phyloP scores from a whole-genome alignment of 2,329 filamentous ascomycete genomes.

The Cryphonectria nitschkei region DNA sequence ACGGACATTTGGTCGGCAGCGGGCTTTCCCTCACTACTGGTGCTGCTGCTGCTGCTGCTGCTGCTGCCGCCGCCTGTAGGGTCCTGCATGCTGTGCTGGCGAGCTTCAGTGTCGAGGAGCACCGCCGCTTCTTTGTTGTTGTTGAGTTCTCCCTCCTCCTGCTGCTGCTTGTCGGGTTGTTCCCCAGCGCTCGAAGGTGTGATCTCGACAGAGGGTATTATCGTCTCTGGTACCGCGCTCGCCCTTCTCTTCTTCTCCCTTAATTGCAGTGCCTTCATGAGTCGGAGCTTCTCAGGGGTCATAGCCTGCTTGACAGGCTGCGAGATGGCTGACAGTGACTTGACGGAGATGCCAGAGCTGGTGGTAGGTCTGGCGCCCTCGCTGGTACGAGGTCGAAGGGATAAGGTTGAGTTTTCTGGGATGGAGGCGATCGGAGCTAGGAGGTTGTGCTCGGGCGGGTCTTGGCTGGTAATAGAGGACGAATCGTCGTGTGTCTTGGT shows the following conservation, averaged over 20 bases:
- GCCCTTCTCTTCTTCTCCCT: constrained; percentile 75
- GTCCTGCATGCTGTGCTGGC: neutral
- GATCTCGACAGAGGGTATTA: constrained; percentile 35
- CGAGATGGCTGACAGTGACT: constrained; percentile 42
- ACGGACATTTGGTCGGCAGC: constrained; percentile 42
- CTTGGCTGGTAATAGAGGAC: constrained; percentile 40
- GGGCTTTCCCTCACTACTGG: constrained; percentile 31
- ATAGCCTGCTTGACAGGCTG: constrained; percentile 54
- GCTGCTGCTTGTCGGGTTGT: constrained; percentile 6
- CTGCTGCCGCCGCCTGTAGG: constrained; percentile 25
- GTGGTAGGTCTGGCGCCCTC: constrained; percentile 43
- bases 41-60: neutral
- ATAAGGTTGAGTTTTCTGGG: constrained; percentile 36
- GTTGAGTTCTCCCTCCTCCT: constrained; percentile 34
- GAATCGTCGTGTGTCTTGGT: constrained; percentile 45
- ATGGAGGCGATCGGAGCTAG: constrained; percentile 43
- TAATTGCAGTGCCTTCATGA: constrained; percentile 93
- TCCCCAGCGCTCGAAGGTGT: constrained; percentile 13
- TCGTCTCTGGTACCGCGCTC: constrained; percentile 37
- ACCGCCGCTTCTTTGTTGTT: constrained; percentile 30
- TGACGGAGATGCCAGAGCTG: constrained; percentile 50
- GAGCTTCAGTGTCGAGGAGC: constrained; percentile 30
- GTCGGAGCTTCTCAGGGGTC: constrained; percentile 84
- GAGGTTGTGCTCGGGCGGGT: constrained; percentile 42
- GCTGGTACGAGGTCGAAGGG: constrained; percentile 40